Percentiles rank a stretch among this genome's conserved stretches.
Evolutionary conservation across 148 eudicot genomes (phyloP).

Genomic region (Chenopodium album): DNA sequence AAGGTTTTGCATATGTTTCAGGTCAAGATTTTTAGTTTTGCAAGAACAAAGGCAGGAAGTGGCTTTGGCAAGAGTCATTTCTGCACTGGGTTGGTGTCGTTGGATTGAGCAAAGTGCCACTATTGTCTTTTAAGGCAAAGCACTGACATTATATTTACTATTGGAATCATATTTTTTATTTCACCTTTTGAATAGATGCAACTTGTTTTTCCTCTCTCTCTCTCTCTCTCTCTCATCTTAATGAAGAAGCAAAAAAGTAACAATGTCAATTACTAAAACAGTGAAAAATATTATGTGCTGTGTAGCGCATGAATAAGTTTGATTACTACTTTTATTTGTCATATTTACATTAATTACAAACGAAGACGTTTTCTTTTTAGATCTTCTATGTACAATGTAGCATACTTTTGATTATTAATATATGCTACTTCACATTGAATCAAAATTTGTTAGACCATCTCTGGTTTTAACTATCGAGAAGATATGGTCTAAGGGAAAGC

Average conservation of each 20-base stretch:
- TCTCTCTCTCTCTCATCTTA: too few species aligned
- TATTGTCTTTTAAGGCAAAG: constrained; percentile 14
- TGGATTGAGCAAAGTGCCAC: constrained; percentile 21
- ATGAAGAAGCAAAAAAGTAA: not conserved
- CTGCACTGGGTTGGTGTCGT: constrained; percentile 4
- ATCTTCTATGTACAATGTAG: not conserved
- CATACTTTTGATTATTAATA: not conserved
- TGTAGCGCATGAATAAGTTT: constrained; percentile 5
- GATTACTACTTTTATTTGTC: constrained; percentile 1
- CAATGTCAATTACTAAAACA: not conserved
- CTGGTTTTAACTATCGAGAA: not conserved
- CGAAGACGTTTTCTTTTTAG: not conserved
- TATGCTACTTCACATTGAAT: not conserved
- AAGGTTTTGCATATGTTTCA: constrained; percentile 20
- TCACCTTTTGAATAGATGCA: not conserved
- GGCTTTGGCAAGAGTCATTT: constrained; percentile 23
- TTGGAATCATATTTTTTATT: not conserved
- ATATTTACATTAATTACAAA: not conserved
- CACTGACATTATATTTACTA: constrained; percentile 18
- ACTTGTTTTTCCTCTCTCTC: not conserved
- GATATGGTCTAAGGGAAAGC: not conserved
- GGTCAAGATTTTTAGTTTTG: constrained; percentile 24
- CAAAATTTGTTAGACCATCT: not conserved
- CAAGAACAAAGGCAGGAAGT: constrained; percentile 19
- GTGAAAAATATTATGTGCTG: not conserved